phyloP scores from a whole-genome alignment of 768 basidiomycete species.

The Kwoniella heveanensis region DNA sequence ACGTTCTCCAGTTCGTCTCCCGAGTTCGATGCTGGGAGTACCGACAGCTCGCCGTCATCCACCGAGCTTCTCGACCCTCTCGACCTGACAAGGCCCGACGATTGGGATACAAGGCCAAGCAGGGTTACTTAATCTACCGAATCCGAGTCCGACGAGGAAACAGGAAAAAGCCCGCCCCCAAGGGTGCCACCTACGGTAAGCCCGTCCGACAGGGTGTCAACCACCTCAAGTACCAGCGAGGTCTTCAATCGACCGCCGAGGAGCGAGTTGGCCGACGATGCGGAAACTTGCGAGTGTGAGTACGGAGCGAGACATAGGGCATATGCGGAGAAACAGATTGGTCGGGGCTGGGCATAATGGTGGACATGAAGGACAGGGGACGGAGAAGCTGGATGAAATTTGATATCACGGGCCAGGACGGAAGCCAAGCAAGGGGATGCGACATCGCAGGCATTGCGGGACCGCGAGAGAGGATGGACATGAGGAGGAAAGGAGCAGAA shows the following conservation, averaged over 20 bases:
- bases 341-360: not conserved
- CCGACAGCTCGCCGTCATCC: conserved; percentile 96
- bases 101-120: conserved; percentile 99
- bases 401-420: too few species aligned
- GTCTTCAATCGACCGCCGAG: conserved; percentile 89
- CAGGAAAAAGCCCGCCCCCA: conserved; percentile 97
- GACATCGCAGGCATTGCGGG: too few species aligned
- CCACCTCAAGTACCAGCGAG: conserved; percentile 96
- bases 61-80: conserved; percentile 95
- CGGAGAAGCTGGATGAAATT: too few species aligned
- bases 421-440: too few species aligned
- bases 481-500: too few species aligned
- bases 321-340: not conserved
- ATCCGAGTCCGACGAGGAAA: conserved; percentile 96
- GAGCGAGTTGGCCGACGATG: conserved; percentile 97
- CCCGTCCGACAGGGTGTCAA: conserved; percentile 97
- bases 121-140: conserved; percentile 97
- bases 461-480: too few species aligned
- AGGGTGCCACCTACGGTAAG: conserved; percentile 99
- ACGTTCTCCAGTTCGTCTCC: conserved; percentile 92
- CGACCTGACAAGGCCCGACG: conserved; percentile 99
- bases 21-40: conserved; percentile 99
- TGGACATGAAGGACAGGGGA: not conserved
- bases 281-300: conserved; percentile 84
- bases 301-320: conserved; percentile 1